phyloP scores from a whole-genome alignment of 2,329 filamentous ascomycete species.

The Bipolaris cookei region DNA sequence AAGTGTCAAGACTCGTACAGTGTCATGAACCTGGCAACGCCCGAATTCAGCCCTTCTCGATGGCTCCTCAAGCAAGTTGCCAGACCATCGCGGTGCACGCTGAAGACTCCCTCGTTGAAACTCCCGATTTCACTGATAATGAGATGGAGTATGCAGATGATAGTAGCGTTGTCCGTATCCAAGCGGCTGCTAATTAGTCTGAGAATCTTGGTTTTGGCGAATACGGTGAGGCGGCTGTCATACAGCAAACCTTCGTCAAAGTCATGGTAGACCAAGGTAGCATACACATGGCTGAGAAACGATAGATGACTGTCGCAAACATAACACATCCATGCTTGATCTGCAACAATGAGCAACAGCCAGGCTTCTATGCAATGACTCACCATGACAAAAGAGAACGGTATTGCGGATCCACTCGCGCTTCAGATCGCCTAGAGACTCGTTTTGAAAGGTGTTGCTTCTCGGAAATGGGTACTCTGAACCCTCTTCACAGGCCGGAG shows the following conservation, averaged over 20 bases:
- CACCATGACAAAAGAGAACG: constrained; percentile 33
- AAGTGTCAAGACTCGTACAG: constrained; percentile 30
- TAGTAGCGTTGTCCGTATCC: constrained; percentile 38
- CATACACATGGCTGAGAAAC: constrained; percentile 44
- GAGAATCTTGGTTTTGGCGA: constrained; percentile 41
- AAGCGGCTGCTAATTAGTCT: constrained; percentile 36
- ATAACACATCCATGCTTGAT: constrained; percentile 36
- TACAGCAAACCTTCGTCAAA: constrained; percentile 34
- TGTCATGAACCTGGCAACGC: constrained; percentile 34
- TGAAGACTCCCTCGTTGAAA: constrained; percentile 37
- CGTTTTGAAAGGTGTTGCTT: constrained; percentile 4
- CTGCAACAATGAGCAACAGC: constrained; percentile 18
- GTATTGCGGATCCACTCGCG: constrained; percentile 32
- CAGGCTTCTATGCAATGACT: neutral
- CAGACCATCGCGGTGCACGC: constrained; percentile 40
- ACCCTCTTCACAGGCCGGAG: constrained; percentile 27
- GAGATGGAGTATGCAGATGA: constrained; percentile 42
- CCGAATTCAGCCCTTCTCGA: constrained; percentile 28
- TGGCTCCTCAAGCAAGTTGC: constrained; percentile 32
- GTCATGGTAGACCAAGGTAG: constrained; percentile 44
- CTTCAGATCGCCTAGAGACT: constrained; percentile 32
- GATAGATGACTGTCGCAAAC: constrained; percentile 40
- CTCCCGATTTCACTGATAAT: constrained; percentile 42
- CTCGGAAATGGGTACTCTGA: constrained; percentile 36
- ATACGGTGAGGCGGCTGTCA: constrained; percentile 41